Conservation (phyloP, 768 basidiomycete genomes). For the Pisolithus marmoratus region DNA sequence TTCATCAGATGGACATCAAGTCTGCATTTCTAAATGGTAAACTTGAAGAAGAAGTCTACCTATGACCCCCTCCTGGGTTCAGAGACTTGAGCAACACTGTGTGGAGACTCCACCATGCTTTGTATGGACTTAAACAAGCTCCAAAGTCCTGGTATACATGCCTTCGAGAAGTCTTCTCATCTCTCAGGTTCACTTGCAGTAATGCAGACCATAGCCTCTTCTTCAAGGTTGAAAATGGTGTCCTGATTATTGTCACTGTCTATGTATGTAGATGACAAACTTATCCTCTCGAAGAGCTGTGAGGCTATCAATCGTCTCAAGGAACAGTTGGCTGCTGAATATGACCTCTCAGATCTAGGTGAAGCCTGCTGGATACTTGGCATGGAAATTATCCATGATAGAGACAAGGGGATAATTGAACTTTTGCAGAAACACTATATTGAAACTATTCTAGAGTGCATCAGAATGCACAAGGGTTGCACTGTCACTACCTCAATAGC, state of each 20-base stretch:
- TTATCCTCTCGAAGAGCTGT: neutral
- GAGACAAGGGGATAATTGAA: too few relatives aligned
- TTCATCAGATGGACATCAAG: too few relatives aligned
- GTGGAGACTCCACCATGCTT: neutral
- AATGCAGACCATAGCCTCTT: neutral
- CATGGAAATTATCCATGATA: too few relatives aligned
- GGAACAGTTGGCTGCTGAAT: too few relatives aligned
- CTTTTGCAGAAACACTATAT: too few relatives aligned
- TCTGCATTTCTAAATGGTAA: neutral
- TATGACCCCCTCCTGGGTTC: neutral
- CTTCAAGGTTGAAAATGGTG: neutral
- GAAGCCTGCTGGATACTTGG: too few relatives aligned
- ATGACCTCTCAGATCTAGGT: too few relatives aligned
- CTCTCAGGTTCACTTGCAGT: neutral
- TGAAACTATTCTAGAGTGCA: too few relatives aligned
- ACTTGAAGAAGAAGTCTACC: neutral
- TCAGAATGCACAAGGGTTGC: too few relatives aligned
- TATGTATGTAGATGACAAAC: neutral
- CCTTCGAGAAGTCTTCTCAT: neutral
- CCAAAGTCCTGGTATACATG: neutral
- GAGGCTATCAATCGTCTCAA: too few relatives aligned
- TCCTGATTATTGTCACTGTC: neutral
- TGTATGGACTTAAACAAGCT: conserved; percentile 5
- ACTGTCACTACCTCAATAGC: too few relatives aligned
- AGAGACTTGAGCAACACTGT: neutral